Conservation (phyloP, 306 rosid genomes). For the Prunus davidiana region DNA sequence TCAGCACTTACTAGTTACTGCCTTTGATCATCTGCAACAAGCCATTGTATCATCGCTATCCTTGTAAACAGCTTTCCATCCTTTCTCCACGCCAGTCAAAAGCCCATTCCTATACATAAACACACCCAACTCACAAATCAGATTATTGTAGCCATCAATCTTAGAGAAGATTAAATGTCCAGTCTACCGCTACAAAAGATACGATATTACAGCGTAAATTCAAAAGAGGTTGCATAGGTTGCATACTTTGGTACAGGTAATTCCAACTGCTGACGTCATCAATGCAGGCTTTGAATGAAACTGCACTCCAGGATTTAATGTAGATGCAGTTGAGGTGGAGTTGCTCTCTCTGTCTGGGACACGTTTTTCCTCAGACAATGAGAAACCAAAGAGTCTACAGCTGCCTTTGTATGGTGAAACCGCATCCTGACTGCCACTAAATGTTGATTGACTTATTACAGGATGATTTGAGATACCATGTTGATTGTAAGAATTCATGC, state of each 20-base stretch:
- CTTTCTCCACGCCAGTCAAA: constrained; percentile 27
- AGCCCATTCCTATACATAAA: constrained; percentile 20
- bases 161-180: background rate
- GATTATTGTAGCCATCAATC: constrained; percentile 3
- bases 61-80: constrained; percentile 28
- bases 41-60: constrained; percentile 5
- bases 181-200: background rate
- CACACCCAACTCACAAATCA: constrained; percentile 22
- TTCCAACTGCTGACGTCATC: constrained; percentile 49
- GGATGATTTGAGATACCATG: constrained; percentile 30
- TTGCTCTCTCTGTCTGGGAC: constrained; percentile 42
- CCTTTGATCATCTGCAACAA: constrained; percentile 5
- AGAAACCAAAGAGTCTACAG: constrained; percentile 94
- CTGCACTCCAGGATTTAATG: constrained; percentile 50
- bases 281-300: constrained; percentile 47
- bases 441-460: constrained; percentile 20
- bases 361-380: constrained; percentile 59
- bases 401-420: constrained; percentile 59
- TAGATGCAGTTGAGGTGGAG: constrained; percentile 36
- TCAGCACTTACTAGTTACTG: constrained; percentile 16
- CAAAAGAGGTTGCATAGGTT: constrained; percentile 35
- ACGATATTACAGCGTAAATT: background rate
- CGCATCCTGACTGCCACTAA: constrained; percentile 48
- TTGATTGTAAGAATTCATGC: constrained; percentile 27
- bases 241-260: constrained; percentile 62